A percentile compares a stretch with the other conserved stretches of the same genome.
These are phyloP conservation scores for Penicillium cosmopolitanum DNA, from an alignment of 495 filamentous ascomycete genomes.

Conservation along the genomic window DNA sequence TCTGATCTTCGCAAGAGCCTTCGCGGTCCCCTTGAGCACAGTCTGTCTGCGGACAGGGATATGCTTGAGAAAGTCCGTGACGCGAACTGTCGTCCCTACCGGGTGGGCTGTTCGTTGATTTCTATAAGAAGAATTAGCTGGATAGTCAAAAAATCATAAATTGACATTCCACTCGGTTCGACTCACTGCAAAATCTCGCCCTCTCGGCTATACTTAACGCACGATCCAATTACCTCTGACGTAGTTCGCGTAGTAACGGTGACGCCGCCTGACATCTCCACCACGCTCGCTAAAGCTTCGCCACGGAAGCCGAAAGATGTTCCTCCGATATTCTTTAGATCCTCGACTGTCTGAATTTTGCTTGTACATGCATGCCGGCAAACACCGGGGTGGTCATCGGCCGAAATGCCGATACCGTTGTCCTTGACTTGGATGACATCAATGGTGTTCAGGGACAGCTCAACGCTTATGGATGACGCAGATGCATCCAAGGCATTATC, in stretches of 20 bases:
- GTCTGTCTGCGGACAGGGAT: constrained; percentile 77
- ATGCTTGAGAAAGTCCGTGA: constrained; percentile 67
- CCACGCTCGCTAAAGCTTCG: constrained; percentile 79
- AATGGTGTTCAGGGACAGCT: constrained; percentile 75
- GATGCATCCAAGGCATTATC: constrained; percentile 90
- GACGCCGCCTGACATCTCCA: constrained; percentile 66
- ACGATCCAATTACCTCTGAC: constrained; percentile 66
- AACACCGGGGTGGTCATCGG: constrained; percentile 68
- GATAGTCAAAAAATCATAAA: too few species aligned
- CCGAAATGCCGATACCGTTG: constrained; percentile 81
- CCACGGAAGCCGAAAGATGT: constrained; percentile 85
- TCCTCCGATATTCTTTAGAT: constrained; percentile 67
- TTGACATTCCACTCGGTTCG: too few species aligned
- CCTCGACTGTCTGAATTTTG: constrained; percentile 76
- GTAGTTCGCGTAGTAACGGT: constrained; percentile 72
- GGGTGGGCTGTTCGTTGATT: constrained; percentile 61
- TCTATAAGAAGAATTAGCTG: constrained; percentile 28
- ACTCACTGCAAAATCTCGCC: constrained; percentile 54
- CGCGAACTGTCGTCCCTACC: constrained; percentile 76
- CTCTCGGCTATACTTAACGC: constrained; percentile 51
- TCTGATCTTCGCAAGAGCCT: constrained; percentile 65
- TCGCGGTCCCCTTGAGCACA: constrained; percentile 62
- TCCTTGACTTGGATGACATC: constrained; percentile 89
- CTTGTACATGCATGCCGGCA: constrained; percentile 79
- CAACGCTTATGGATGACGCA: constrained; percentile 71